Percentiles rank a stretch among this genome's conserved stretches.
phyloP scores from a whole-genome alignment of 2,329 filamentous ascomycete species.

The Fonsecaea erecta region DNA sequence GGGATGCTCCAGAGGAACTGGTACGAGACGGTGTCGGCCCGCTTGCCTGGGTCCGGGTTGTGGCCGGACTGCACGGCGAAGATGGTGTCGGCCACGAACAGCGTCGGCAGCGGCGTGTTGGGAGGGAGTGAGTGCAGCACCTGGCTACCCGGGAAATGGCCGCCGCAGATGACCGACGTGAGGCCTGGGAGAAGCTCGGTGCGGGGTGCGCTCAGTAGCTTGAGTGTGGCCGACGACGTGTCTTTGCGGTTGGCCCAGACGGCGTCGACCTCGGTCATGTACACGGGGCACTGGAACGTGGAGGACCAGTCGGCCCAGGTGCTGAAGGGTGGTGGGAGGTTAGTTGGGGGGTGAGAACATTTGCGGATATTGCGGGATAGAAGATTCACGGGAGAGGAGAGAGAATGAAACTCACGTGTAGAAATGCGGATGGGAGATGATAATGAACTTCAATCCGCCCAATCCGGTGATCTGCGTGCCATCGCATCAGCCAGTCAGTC shows the following conservation, averaged over 20 bases:
- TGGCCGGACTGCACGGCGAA: conserved; percentile 74
- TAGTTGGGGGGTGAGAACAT: too few relatives aligned
- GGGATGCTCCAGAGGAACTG: conserved; percentile 34
- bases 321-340: too few relatives aligned
- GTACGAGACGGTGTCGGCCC: conserved; percentile 32
- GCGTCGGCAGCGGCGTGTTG: conserved; percentile 59
- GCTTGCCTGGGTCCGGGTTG: conserved; percentile 51
- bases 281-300: conserved; percentile 72
- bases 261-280: conserved; percentile 67
- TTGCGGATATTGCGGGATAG: neutral
- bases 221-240: conserved; percentile 45
- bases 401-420: conserved; percentile 56
- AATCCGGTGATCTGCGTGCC: conserved; percentile 56
- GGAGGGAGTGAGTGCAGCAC: conserved; percentile 53
- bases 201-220: conserved; percentile 33
- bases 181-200: conserved; percentile 50
- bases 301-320: conserved; percentile 75
- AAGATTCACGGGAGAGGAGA: too few relatives aligned
- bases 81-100: conserved; percentile 80
- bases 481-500: too few relatives aligned
- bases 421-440: conserved; percentile 81
- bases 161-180: conserved; percentile 71
- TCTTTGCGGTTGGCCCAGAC: conserved; percentile 64
- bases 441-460: conserved; percentile 72
- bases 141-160: conserved; percentile 78